Evolutionary conservation across 2,329 filamentous ascomycete species (phyloP).

Genomic region (Colletotrichum destructivum): DNA sequence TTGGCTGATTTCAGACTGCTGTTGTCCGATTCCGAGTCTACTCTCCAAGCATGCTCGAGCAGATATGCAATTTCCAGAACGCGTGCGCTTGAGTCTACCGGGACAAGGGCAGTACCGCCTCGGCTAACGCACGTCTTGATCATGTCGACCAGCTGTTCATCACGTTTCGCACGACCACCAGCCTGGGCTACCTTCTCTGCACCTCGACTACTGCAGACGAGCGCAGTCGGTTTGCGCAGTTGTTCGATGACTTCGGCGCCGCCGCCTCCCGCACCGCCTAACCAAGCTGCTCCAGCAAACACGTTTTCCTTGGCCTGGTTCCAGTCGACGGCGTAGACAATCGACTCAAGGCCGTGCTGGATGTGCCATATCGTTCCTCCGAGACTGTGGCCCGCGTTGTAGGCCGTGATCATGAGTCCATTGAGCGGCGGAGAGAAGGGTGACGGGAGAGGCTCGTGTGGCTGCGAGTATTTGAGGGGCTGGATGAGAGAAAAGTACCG

Average conservation of each 20-base stretch:
- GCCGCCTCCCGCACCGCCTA: conserved; percentile 84
- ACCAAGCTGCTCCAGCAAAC: conserved; percentile 92
- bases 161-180: conserved; percentile 83
- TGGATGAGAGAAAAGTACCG: conserved; percentile 93
- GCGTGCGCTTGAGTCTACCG: conserved; percentile 94
- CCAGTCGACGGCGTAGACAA: conserved; percentile 98
- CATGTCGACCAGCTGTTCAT: conserved; percentile 87
- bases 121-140: conserved; percentile 83
- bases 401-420: conserved; percentile 94
- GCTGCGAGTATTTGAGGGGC: conserved; percentile 95
- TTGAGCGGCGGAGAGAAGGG: conserved; percentile 91
- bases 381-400: conserved; percentile 95
- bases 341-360: conserved; percentile 95
- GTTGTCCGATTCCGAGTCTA: conserved; percentile 68
- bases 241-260: conserved; percentile 95
- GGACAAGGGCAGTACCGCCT: conserved; percentile 93
- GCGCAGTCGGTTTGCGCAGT: conserved; percentile 90
- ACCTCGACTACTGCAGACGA: conserved; percentile 92
- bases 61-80: conserved; percentile 93
- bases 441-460: conserved; percentile 89
- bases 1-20: conserved; percentile 68
- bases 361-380: conserved; percentile 99
- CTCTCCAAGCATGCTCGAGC: conserved; percentile 91
- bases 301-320: conserved; percentile 98
- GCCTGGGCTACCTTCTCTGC: conserved; percentile 79